Evolutionary conservation across 345 rosid genomes (phyloP), one percentile per base, ranked within the genome.

Genomic region (Corchorus olitorius): DNA sequence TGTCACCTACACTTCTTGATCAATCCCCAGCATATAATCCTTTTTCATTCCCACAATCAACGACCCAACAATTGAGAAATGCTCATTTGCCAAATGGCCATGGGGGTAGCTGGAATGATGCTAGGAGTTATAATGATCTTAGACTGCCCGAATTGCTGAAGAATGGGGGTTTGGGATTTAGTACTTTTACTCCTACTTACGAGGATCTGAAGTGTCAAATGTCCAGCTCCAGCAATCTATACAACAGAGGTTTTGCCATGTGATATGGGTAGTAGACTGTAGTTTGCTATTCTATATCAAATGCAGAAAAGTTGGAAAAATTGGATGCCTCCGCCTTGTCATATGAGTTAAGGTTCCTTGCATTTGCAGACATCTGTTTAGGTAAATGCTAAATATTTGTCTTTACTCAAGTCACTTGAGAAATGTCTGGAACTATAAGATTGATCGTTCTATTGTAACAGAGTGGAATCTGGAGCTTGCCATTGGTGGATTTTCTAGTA

Each of bases 101-200:
- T 59, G 79, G 86, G 89, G 84, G 76, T 46, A 78, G 83, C 60
- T 85, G 87, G 89, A 87, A 85, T 63, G 88, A 84, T 54, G 78
- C 50, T 52, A 80, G 75, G 66, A 78, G 75, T 66, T 74, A 70
- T 11, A 80, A 66, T 65, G 72, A 79, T 70, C 34, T 80, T 10
- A 77, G 81, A 19, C 58, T 82, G 71, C 70, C 85, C 10, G 86
- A 87, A 60, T 74, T 81, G 19, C 75, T 79, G 5, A 62, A 79
- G 72, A 84, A 78, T 49, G 86, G 79, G 60, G 77, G 84, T 34
- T 62, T 76, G 56, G 87, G 89, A 60, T 78, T 76, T 61, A 81
- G 76, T 78, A 86, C 78, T 54, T 68, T 61, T 35, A 68, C 70
- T 65, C 73, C 86, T 20, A 76, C 80, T 65, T 80, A 75, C 45